Evolutionary conservation across 2,329 filamentous ascomycete species (phyloP), one percentile per base, ranked within the genome.

Genomic region (Xylariaceae sp.): DNA sequence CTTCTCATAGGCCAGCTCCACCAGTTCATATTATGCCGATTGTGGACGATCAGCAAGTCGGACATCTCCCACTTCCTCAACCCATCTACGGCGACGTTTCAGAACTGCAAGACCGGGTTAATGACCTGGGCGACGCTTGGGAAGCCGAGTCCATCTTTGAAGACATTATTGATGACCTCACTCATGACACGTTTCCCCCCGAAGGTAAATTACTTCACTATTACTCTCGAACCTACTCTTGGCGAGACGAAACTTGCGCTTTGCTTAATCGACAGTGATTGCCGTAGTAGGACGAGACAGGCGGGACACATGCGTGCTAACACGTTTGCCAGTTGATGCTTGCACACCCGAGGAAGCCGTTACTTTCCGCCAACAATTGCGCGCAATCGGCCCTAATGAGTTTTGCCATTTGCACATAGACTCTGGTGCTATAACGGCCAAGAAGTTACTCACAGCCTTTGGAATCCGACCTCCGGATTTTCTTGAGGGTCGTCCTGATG

Each of bases 371-470:
- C 83, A 87, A 66, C 82, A 89, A 62, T 80, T 96, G 57, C 89
- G 89, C 70, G 81, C 86, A 49, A 79, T 92, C 60, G 93, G 93
- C n/a, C 89, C 90, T 19, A 83, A 86, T 59, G 82, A 88, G 59
- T 96, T 97, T 73, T 86, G 91, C 69, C 79, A 86, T 66, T 82
- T 87, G 65, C 92, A 89, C 28, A 80, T 96, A 47, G 85, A 87
- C 61, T 81, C 82, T 50, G 86, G 87, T 28, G 81, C 80, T 48
- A 87, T 95, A 71, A 87, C 88, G 17, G 90, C 90, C 52, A 92
- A 89, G 76, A 94, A 91, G 75, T 81, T 97, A 26, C 87, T 94
- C 70, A 92, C 91, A 7, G 93, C 92, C 12, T 97, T 97, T 78
- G 88, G 87, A 58, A 85, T 96, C 65, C 80, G 84, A 34, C 86